These are phyloP conservation scores for Raffaelea arxii DNA, from an alignment of 2,329 filamentous ascomycete species.

Conservation along the genomic window DNA sequence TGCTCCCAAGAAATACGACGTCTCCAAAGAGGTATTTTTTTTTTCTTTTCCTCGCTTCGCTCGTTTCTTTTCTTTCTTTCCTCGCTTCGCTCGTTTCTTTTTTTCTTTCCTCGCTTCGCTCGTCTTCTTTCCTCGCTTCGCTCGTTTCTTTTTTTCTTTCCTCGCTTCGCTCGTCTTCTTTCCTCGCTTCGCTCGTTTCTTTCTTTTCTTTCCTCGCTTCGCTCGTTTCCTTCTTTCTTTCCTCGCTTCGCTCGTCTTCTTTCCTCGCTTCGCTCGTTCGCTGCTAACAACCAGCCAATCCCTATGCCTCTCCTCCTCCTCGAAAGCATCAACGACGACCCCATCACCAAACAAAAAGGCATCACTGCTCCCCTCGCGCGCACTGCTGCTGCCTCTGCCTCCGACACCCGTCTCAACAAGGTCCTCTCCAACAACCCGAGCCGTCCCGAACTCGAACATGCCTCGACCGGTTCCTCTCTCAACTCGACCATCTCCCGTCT, in stretches of 20 bases:
- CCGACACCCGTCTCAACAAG: slow-evolving; percentile 49
- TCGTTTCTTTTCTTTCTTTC: neutral
- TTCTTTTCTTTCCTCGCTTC: slow-evolving; percentile 1
- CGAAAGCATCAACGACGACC: slow-evolving; percentile 86
- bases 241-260: no score
- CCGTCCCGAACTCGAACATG: slow-evolving; percentile 55
- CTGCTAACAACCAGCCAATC: slow-evolving; percentile 50
- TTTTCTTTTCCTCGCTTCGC: neutral
- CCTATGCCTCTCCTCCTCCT: slow-evolving; percentile 93
- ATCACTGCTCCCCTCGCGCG: slow-evolving; percentile 53
- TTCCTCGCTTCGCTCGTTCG: neutral
- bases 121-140: neutral
- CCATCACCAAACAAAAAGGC: slow-evolving; percentile 74
- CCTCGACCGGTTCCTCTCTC: slow-evolving; percentile 57
- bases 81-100: slow-evolving; percentile 17
- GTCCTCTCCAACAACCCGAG: slow-evolving; percentile 39
- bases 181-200: no score
- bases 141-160: no score
- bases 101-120: neutral
- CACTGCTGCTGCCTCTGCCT: slow-evolving; percentile 47
- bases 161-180: no score
- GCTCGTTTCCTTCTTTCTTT: no score
- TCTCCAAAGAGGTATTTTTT: slow-evolving; percentile 69
- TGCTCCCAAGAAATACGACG: slow-evolving; percentile 80
- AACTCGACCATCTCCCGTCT: slow-evolving; percentile 41